These are phyloP conservation scores for Porphyrellus cyaneotinctus DNA, from an alignment of 768 basidiomycete genomes.

Conservation along the genomic window DNA sequence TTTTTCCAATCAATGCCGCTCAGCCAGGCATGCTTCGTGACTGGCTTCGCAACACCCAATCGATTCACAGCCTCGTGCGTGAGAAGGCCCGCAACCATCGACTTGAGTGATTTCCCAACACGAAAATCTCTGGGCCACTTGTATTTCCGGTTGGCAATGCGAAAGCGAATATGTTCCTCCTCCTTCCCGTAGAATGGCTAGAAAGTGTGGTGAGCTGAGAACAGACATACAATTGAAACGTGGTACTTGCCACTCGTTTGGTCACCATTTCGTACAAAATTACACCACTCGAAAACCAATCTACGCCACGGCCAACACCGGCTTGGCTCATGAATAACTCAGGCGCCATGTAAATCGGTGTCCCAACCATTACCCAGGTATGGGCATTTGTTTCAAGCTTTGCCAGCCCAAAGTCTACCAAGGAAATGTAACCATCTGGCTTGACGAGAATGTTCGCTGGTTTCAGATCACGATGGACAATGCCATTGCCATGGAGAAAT, in stretches of 20 bases:
- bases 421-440: conserved; percentile 49
- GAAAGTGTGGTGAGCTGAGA: background rate
- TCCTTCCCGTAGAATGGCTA: conserved; percentile 28
- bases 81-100: conserved; percentile 42
- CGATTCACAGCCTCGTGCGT: conserved; percentile 34
- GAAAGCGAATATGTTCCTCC: conserved; percentile 26
- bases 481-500: conserved; percentile 41
- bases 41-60: conserved; percentile 35
- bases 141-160: conserved; percentile 28
- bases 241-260: conserved; percentile 29
- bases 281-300: conserved; percentile 55
- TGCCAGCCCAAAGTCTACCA: conserved; percentile 51
- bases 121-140: conserved; percentile 37
- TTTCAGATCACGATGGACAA: conserved; percentile 55
- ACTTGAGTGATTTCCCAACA: conserved; percentile 40
- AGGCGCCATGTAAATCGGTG: conserved; percentile 47
- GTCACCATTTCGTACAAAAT: conserved; percentile 53
- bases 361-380: conserved; percentile 40
- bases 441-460: conserved; percentile 56
- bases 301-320: conserved; percentile 33
- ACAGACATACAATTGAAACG: background rate
- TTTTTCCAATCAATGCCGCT: conserved; percentile 44
- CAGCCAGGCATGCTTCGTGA: conserved; percentile 45
- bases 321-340: conserved; percentile 34
- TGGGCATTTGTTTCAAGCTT: conserved; percentile 15